These are phyloP conservation scores for Calonectria henricotiae DNA, from an alignment of 2,329 filamentous ascomycete genomes.

Conservation along the genomic window DNA sequence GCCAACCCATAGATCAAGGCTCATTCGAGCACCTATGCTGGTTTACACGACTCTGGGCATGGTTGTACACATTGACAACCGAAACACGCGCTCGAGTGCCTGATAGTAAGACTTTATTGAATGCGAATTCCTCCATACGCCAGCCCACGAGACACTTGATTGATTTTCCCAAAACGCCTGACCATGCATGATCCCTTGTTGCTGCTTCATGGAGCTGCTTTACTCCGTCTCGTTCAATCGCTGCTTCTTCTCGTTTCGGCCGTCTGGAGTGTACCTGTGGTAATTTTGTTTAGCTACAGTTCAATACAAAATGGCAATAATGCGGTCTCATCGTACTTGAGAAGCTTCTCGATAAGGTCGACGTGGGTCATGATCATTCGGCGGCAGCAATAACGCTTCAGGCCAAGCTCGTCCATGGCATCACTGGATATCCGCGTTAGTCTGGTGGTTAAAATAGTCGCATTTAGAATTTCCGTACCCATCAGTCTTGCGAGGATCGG, in stretches of 20 bases:
- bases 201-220: constrained; percentile 32
- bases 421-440: constrained; percentile 73
- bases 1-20: background rate
- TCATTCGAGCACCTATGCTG: background rate
- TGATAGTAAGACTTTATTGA: constrained; percentile 41
- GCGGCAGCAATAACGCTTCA: constrained; percentile 97
- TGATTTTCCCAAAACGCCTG: constrained; percentile 56
- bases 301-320: background rate
- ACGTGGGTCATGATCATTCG: constrained; percentile 99
- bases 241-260: constrained; percentile 75
- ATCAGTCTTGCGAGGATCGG: constrained; percentile 79
- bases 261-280: constrained; percentile 74
- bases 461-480: constrained; percentile 70
- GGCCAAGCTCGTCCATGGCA: constrained; percentile 94
- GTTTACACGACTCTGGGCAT: constrained; percentile 12
- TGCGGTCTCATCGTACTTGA: constrained; percentile 77
- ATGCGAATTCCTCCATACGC: constrained; percentile 53
- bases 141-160: constrained; percentile 48
- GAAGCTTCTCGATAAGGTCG: constrained; percentile 97
- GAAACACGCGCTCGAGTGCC: constrained; percentile 40
- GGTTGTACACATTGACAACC: constrained; percentile 32
- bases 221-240: constrained; percentile 58
- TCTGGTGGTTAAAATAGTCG: background rate
- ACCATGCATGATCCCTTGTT: constrained; percentile 52
- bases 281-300: constrained; percentile 35